phyloP scores from a whole-genome alignment of 2,329 filamentous ascomycete genomes.

The Ophiostoma himal-ulmi region DNA sequence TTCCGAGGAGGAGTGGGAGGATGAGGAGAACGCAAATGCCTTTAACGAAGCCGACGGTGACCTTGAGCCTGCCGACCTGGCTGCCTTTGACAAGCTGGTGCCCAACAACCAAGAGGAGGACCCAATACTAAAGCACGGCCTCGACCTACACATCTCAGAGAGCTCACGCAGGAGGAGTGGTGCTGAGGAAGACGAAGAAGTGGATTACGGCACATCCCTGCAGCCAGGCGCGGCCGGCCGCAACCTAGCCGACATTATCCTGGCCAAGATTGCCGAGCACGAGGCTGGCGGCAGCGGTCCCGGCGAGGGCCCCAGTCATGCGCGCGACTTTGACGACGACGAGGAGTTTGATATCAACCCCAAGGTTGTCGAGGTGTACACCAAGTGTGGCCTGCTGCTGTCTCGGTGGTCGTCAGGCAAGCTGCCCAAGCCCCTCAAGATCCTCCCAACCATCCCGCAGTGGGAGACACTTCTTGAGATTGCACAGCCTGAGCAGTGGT shows the following conservation, averaged over 20 bases:
- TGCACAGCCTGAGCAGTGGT: conserved; percentile 57
- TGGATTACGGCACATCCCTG: background rate
- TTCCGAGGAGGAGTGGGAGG: conserved; percentile 64
- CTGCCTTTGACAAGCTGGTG: conserved; percentile 86
- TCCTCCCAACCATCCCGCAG: conserved; percentile 82
- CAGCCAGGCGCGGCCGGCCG: conserved; percentile 39
- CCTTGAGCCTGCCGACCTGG: conserved; percentile 81
- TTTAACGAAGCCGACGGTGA: conserved; percentile 70
- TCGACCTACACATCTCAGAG: conserved; percentile 23
- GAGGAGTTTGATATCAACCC: conserved; percentile 72
- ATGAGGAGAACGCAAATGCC: conserved; percentile 63
- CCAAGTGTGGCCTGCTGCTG: conserved; percentile 79
- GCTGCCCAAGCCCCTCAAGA: conserved; percentile 95
- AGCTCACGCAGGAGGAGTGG: conserved; percentile 27
- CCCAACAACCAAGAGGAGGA: conserved; percentile 64
- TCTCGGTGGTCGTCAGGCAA: conserved; percentile 90
- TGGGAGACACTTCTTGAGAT: conserved; percentile 50
- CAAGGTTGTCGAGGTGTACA: conserved; percentile 91
- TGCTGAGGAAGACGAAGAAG: conserved; percentile 39
- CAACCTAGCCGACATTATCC: conserved; percentile 86
- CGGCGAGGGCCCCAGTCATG: conserved; percentile 5
- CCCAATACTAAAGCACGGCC: conserved; percentile 60
- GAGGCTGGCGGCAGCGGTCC: conserved; percentile 50
- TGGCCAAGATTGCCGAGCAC: conserved; percentile 88
- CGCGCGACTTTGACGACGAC: conserved; percentile 11